Evolutionary conservation across 257 asterid species (phyloP), one percentile per base, ranked within the genome.

Genomic region (Solanum bukasovii): DNA sequence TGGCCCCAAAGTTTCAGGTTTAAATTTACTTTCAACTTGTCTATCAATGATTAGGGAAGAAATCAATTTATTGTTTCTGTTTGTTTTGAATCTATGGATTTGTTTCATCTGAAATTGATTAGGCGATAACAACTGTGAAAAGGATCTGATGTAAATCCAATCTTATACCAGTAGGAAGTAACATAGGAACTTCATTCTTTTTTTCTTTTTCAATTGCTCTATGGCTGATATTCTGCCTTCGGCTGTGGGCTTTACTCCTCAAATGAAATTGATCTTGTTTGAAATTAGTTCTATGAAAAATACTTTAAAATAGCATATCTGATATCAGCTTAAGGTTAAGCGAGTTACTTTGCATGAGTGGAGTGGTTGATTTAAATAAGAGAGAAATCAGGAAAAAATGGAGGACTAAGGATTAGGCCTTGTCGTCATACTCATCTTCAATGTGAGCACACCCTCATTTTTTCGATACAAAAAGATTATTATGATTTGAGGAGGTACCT

Each of bases 1-100:
- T 96, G 98, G 99, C 99, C 99, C 78, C 99, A 95, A 93, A 96
- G 99, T 90, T 91, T 94, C 93, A 94, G 95, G 99, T 96, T 89
- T 35, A 16, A 9, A n/a, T 68, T 5, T 56, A 23, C 35, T 31
- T 71, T 90, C 65, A 13, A 38, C 29, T 85, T 23, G 75, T 5
- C 37, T 3, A 49, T 49, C 61, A 49, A 49, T 49, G 61, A 49
- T 49, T 16, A 49, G 23, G 67, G 25, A 42, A 65, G 42, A 46
- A 29, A 42, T 25, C 34, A 40, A n/a, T 63, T 84, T 65, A 38
- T 34, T 42, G 16, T 38, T 84, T 34, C 9, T 34, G 56, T 84
- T 78, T 16, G 61, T 40, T 31, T 77, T 73, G 42, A 72, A 72
- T 37, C 83, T 74, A 20, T 38, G 23, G 13, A 40, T 23, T 77